Percentiles rank a stretch among this genome's conserved stretches.
phyloP scores from a whole-genome alignment of 148 eudicot species.

The Agrostemma githago region DNA sequence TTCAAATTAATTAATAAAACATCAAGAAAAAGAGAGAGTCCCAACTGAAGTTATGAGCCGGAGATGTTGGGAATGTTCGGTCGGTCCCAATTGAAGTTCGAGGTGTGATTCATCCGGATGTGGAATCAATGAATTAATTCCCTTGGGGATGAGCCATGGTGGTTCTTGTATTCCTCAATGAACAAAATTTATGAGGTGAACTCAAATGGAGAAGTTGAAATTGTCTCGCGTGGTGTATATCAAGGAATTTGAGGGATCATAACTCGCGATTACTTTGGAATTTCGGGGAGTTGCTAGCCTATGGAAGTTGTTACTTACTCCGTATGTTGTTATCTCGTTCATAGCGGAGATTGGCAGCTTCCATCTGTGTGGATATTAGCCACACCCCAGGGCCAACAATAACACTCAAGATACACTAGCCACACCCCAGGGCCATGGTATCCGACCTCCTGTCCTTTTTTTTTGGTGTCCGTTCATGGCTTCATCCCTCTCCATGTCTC shows the following conservation, averaged over 20 bases:
- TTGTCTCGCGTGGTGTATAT: background rate
- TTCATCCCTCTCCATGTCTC: no score
- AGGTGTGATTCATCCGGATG: no score
- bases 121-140: no score
- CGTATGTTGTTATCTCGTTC: background rate
- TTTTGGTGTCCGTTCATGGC: no score
- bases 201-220: no score
- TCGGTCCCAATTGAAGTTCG: no score
- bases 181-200: background rate
- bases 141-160: background rate
- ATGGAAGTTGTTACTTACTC: background rate
- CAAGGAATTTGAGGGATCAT: background rate
- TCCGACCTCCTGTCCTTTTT: background rate
- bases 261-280: background rate
- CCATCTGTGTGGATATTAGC: no score
- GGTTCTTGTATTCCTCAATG: background rate
- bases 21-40: background rate
- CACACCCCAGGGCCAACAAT: background rate
- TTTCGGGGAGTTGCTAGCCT: background rate
- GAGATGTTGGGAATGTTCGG: no score
- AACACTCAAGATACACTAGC: background rate
- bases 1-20: no score
- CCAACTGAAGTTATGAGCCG: no score
- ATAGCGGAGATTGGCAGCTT: background rate
- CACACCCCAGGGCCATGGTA: background rate